phyloP scores from a whole-genome alignment of 306 rosid species.

The Prunus salicina region DNA sequence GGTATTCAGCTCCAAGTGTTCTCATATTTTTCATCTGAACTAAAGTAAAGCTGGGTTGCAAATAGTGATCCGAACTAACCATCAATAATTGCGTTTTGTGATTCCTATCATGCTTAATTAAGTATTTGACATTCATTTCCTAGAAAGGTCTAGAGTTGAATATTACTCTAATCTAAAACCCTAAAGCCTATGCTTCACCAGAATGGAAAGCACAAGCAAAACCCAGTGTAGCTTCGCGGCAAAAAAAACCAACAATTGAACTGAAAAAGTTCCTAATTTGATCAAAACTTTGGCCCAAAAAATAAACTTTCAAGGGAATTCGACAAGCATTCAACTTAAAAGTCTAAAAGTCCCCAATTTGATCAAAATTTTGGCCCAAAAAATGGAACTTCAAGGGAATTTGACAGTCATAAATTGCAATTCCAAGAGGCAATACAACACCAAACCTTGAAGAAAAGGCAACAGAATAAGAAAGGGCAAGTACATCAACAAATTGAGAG shows the following conservation, averaged over 20 bases:
- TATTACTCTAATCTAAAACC: neutral
- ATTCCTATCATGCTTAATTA: neutral
- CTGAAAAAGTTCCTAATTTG: neutral
- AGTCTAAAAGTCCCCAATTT: no score
- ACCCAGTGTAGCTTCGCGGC: neutral
- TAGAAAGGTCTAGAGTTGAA: neutral
- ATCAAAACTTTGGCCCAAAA: neutral
- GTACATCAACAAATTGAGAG: neutral
- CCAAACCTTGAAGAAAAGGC: neutral
- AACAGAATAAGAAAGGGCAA: neutral
- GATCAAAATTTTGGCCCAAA: neutral
- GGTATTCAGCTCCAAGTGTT: neutral
- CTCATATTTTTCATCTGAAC: neutral
- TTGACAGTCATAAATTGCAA: neutral
- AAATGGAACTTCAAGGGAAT: neutral
- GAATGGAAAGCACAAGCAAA: neutral
- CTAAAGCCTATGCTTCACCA: neutral
- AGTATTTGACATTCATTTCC: neutral
- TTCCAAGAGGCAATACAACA: neutral
- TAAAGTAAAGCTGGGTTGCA: neutral
- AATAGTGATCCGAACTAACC: neutral
- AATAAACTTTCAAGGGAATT: neutral
- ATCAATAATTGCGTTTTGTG: neutral
- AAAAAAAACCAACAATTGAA: neutral
- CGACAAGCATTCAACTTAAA: no score